Evolutionary conservation across 768 basidiomycete species (phyloP).

Genomic region (Pholiota conissans): DNA sequence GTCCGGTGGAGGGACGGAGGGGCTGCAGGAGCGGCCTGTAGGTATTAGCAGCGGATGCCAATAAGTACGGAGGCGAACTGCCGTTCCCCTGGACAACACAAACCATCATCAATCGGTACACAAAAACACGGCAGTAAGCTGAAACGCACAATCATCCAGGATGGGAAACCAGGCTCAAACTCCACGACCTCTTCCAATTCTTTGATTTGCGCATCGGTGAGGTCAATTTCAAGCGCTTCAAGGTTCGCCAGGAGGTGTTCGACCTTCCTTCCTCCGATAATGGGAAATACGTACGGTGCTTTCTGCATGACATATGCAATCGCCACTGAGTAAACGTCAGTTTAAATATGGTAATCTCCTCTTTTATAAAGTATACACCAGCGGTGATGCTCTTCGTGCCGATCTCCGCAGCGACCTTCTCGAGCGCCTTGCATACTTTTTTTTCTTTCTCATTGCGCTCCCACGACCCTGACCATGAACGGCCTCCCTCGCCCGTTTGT

Average conservation of each 20-base stretch:
- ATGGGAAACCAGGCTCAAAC: slow-evolving; percentile 47
- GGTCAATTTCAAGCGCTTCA: slow-evolving; percentile 43
- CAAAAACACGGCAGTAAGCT: background rate
- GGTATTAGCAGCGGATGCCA: slow-evolving; percentile 1
- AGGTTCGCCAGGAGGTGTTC: slow-evolving; percentile 51
- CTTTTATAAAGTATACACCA: slow-evolving; percentile 39
- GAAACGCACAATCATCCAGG: slow-evolving; percentile 26
- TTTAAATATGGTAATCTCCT: background rate
- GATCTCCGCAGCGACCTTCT: slow-evolving; percentile 50
- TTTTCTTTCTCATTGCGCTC: slow-evolving; percentile 43
- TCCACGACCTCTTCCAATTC: slow-evolving; percentile 39
- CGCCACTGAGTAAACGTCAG: slow-evolving; percentile 31
- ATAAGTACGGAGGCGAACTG: background rate
- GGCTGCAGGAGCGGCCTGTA: background rate
- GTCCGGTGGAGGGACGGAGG: background rate
- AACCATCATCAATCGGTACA: background rate
- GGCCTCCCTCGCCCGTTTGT: slow-evolving; percentile 35
- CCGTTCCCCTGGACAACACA: background rate
- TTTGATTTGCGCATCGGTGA: slow-evolving; percentile 42
- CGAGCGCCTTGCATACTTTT: slow-evolving; percentile 42
- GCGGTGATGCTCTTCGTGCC: slow-evolving; percentile 44
- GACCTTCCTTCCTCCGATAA: slow-evolving; percentile 33
- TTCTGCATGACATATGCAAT: slow-evolving; percentile 58
- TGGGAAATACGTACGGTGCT: slow-evolving; percentile 45
- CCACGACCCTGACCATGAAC: slow-evolving; percentile 36